Evolutionary conservation across 2,329 filamentous ascomycete genomes (phyloP), one percentile per base, ranked within the genome.

Genomic region (Botrytis squamosa): DNA sequence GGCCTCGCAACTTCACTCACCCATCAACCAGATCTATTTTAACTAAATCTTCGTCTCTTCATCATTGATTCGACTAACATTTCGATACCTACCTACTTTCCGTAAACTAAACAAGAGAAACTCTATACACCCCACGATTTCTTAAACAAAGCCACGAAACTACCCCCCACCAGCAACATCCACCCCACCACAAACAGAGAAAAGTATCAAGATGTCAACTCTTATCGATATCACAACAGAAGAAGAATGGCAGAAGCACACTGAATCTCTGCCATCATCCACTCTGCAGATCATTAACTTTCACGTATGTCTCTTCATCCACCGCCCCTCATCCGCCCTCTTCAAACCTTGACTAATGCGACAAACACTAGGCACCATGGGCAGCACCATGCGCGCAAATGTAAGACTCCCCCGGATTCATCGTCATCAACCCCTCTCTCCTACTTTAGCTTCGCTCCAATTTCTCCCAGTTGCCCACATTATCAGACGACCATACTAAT

Each of bases 261-360:
- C 93, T 76, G 85, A 87, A 76, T 86, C 89, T 60, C 86, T 95
- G 22, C 88, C 93, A 18, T 81, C 91, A 2, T 88, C 90, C 25
- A 89, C 92, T 25, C 89, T 98, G 75, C 87, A 95, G 76, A 87
- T 98, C 80, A 89, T 97, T 81, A 98, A 95, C 82, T 99, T 99
- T 87, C 93, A 98, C 83, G 72, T 74, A 66, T 5, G 68, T 49
- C 20, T 12, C 60, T 40, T 25, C n/a, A 57, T 69, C 38, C 38
- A 22, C 59, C 25, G 22, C 42, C 62, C 49, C 29, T 52, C 36
- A 64, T n/a, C 40, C 20, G 9, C n/a, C 38, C 25, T 40, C 42
- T 25, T 42, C 18, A 12, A 59, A 20, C 36, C n/a, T n/a, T 46
- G 49, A 49, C 67, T 74, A 59, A 65, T 74, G 67, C 67, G 60